Conservation (phyloP, 768 basidiomycete species). For the Tylopilus sp. region DNA sequence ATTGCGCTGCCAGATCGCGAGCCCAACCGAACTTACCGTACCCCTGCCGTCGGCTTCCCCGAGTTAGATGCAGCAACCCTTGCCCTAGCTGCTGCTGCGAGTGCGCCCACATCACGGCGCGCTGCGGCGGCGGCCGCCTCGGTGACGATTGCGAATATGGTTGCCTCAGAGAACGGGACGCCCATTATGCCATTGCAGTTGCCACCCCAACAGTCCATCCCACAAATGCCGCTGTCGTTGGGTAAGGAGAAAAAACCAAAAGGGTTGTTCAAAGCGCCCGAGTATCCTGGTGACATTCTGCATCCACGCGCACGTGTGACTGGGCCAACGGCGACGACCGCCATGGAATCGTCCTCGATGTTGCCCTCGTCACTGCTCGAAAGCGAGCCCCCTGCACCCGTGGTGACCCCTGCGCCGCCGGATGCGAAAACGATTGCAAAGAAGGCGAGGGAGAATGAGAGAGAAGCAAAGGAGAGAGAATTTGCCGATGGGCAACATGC, state of each 20-base stretch:
- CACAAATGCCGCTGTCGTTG: constrained; percentile 35
- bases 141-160: constrained; percentile 86
- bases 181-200: constrained; percentile 41
- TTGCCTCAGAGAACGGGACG: constrained; percentile 86
- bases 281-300: constrained; percentile 51
- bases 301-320: constrained; percentile 56
- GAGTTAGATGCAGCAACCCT: constrained; percentile 70
- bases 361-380: constrained; percentile 54
- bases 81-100: constrained; percentile 60
- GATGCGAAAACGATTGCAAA: constrained; percentile 55
- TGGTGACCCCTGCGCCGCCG: constrained; percentile 31
- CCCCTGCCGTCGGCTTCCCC: constrained; percentile 82
- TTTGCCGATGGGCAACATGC: constrained; percentile 80
- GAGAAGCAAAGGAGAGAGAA: constrained; percentile 81
- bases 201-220: constrained; percentile 38
- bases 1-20: constrained; percentile 90
- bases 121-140: constrained; percentile 86
- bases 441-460: constrained; percentile 68
- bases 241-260: constrained; percentile 67
- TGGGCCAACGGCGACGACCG: constrained; percentile 65
- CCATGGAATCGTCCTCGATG: constrained; percentile 55
- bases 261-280: constrained; percentile 71
- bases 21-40: constrained; percentile 86
- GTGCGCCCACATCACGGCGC: constrained; percentile 67
- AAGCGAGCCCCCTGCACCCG: constrained; percentile 50